Evolutionary conservation across 2,329 filamentous ascomycete species (phyloP).

Genomic region (Aphanocladium album): DNA sequence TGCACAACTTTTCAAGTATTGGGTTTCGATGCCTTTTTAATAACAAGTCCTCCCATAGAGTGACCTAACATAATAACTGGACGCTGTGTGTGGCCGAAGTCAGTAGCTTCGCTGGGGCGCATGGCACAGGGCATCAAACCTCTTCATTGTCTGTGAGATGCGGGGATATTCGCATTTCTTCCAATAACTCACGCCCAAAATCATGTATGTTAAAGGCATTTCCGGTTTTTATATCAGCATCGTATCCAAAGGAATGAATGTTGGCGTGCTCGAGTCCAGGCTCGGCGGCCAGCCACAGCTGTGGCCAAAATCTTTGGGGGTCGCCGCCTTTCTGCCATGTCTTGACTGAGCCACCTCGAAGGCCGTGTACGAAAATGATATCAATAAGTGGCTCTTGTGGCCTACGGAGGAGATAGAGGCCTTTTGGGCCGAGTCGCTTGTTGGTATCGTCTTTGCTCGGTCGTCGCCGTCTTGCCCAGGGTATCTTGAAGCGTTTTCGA

Average conservation of each 20-base stretch:
- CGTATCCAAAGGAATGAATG: constrained; percentile 29
- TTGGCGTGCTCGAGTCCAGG: constrained; percentile 22
- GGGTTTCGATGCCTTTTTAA: constrained; percentile 25
- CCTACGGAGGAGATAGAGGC: background rate
- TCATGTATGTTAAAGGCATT: constrained; percentile 24
- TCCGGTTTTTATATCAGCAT: constrained; percentile 23
- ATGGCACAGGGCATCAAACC: background rate
- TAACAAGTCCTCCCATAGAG: constrained; percentile 28
- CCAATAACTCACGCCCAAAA: constrained; percentile 26
- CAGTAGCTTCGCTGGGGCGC: background rate
- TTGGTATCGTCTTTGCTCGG: background rate
- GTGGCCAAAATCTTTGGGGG: constrained; percentile 33
- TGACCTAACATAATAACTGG: constrained; percentile 26
- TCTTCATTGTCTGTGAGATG: constrained; percentile 12
- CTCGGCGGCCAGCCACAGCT: constrained; percentile 33
- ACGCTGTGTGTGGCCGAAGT: constrained; percentile 6
- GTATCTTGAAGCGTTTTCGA: background rate
- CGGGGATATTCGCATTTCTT: constrained; percentile 23
- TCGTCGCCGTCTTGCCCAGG: background rate
- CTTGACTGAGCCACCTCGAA: constrained; percentile 34
- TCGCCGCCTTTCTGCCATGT: constrained; percentile 35
- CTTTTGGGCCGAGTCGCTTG: background rate
- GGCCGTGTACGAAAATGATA: constrained; percentile 38
- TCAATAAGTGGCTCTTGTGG: constrained; percentile 29
- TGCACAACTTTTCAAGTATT: background rate